phyloP scores from a whole-genome alignment of 768 basidiomycete genomes.

The Favolaschia claudopus region DNA sequence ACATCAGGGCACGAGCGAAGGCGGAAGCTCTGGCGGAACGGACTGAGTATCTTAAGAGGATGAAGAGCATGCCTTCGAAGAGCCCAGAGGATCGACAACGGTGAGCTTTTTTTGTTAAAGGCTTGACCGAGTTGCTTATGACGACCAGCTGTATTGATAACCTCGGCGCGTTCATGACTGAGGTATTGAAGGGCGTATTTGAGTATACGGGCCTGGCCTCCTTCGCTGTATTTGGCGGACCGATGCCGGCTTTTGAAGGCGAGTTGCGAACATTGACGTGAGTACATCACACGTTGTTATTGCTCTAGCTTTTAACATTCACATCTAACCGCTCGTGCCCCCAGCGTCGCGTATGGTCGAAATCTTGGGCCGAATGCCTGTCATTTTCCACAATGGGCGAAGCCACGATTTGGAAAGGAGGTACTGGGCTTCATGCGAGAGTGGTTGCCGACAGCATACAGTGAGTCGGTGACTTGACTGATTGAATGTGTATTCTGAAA shows the following conservation, averaged over 20 bases:
- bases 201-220: background rate
- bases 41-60: background rate
- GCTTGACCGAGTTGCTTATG: background rate
- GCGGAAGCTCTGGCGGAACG: background rate
- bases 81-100: background rate
- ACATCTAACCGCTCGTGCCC: background rate
- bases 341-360: background rate
- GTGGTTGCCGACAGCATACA: background rate
- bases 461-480: too few relatives aligned
- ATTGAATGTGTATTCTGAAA: too few relatives aligned
- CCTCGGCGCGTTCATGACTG: background rate
- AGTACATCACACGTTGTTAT: too few relatives aligned
- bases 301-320: background rate
- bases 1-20: background rate
- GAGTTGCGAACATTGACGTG: background rate
- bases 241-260: background rate
- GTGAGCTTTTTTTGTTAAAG: background rate
- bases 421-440: background rate
- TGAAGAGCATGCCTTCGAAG: background rate
- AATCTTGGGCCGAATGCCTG: background rate
- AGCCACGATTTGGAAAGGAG: background rate
- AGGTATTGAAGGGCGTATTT: background rate
- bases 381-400: background rate
- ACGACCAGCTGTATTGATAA: background rate
- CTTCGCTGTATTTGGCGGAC: background rate